Conservation (phyloP, 139 green algal genomes). For the Chlorella sorokiniana region DNA sequence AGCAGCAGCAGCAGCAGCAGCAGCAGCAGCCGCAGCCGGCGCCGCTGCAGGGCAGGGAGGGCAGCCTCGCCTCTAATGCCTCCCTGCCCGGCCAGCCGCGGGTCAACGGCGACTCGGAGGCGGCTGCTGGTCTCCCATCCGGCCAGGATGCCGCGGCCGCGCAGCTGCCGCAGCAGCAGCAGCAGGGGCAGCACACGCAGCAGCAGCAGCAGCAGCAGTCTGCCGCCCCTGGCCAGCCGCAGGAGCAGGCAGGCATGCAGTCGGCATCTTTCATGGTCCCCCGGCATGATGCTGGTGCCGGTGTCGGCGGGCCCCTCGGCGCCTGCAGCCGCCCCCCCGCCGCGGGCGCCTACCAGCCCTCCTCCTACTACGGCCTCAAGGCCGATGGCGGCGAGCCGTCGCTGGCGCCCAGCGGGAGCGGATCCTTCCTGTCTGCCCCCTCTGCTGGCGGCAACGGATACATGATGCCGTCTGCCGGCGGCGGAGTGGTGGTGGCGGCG, state of each 20-base stretch:
- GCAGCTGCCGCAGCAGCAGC: not conserved
- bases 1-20: constrained; percentile 29
- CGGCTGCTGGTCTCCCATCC: too few species aligned
- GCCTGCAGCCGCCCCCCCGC: too few species aligned
- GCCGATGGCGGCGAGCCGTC: not conserved
- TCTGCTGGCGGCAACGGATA: not conserved
- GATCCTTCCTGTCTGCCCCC: not conserved
- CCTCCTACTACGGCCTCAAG: constrained; percentile 5
- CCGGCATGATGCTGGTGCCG: constrained; percentile 27
- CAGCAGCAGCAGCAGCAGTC: not conserved
- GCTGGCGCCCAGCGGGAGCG: not conserved
- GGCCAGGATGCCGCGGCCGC: too few species aligned
- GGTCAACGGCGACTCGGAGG: not conserved
- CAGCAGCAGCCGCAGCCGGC: not conserved
- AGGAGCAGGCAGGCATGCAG: not conserved
- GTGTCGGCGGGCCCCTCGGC: not conserved
- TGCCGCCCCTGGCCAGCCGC: not conserved
- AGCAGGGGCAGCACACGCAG: not conserved
- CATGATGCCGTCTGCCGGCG: too few species aligned
- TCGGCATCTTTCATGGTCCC: not conserved
- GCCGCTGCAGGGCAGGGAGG: not conserved
- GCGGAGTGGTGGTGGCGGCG: too few species aligned
- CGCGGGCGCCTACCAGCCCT: not conserved
- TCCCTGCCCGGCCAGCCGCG: not conserved
- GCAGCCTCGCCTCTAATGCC: too few species aligned